Evolutionary conservation across 208 protist genomes (phyloP).

Genomic region (Trypanosoma theileri): DNA sequence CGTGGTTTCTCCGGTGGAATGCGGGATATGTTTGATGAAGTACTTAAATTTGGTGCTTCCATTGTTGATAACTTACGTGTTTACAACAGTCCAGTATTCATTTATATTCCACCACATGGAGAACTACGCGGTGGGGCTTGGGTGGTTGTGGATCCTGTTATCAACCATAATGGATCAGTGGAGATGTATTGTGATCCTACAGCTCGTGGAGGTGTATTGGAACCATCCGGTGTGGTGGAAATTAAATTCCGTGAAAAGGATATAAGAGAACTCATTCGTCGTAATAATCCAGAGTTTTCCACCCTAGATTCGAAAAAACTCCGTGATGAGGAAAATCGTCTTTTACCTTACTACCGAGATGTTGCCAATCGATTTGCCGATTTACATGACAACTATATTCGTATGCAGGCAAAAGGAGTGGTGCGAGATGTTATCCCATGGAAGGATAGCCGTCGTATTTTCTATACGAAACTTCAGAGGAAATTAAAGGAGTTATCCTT

Average conservation of each 20-base stretch:
- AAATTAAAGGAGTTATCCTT: conserved; percentile 85
- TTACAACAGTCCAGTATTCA: conserved; percentile 95
- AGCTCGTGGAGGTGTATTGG: conserved; percentile 94
- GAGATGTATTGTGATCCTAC: conserved; percentile 97
- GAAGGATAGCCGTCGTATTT: conserved; percentile 86
- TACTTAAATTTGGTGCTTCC: conserved; percentile 98
- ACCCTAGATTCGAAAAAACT: conserved; percentile 40
- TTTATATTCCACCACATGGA: conserved; percentile 97
- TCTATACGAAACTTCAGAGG: conserved; percentile 92
- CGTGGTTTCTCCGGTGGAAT: conserved; percentile 98
- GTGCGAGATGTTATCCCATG: conserved; percentile 93
- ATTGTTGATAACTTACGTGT: conserved; percentile 98
- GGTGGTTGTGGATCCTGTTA: conserved; percentile 97
- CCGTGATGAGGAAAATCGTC: conserved; percentile 44
- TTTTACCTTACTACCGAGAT: conserved; percentile 91
- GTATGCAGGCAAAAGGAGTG: conserved; percentile 95
- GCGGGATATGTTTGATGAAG: conserved; percentile 99
- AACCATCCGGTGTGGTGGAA: conserved; percentile 94
- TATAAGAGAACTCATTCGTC: conserved; percentile 87
- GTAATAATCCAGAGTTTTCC: conserved; percentile 73
- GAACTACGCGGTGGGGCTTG: conserved; percentile 98
- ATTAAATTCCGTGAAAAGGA: conserved; percentile 96
- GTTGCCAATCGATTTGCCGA: conserved; percentile 96
- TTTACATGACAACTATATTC: conserved; percentile 95
- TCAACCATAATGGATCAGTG: conserved; percentile 95